Evolutionary conservation across 352 stramenopile species (phyloP).

Genomic region (Phytophthora pluvialis): DNA sequence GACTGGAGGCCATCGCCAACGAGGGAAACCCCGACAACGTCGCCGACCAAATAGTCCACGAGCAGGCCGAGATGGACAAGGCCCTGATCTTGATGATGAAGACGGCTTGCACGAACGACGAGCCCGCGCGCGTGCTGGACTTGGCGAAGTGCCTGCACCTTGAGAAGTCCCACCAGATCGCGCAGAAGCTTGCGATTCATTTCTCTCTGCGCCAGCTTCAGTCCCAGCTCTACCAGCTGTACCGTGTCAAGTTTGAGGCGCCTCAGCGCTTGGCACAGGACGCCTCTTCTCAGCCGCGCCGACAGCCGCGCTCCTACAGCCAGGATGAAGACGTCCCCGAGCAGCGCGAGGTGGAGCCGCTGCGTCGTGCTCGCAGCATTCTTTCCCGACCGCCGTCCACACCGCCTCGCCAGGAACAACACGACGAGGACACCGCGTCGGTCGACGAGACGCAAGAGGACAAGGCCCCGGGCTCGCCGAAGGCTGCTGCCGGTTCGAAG

Average conservation of each 20-base stretch:
- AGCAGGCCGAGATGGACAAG: conserved; percentile 88
- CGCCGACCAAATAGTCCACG: conserved; percentile 51
- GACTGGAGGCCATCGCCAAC: conserved; percentile 40
- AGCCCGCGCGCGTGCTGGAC: conserved; percentile 72
- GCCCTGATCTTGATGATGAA: conserved; percentile 88
- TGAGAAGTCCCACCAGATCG: conserved; percentile 86
- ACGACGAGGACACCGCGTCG: conserved; percentile 19
- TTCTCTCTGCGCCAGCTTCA: conserved; percentile 79
- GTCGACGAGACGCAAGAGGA: conserved; percentile 19
- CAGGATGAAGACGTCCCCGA: conserved; percentile 23
- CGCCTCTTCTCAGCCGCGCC: conserved; percentile 22
- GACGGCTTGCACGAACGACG: conserved; percentile 67
- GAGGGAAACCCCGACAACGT: conserved; percentile 31
- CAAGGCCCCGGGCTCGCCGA: conserved; percentile 13
- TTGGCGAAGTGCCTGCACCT: conserved; percentile 83
- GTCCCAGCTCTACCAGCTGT: conserved; percentile 76
- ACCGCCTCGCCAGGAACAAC: conserved; percentile 22
- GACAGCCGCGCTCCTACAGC: conserved; percentile 9
- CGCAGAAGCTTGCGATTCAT: conserved; percentile 82
- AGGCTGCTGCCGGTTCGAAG: conserved; percentile 12
- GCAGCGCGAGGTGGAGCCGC: conserved; percentile 34
- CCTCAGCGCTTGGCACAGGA: conserved; percentile 27
- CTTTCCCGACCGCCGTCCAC: conserved; percentile 40
- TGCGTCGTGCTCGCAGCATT: conserved; percentile 43
- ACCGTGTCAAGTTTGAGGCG: conserved; percentile 66